These are phyloP conservation scores for Xylaria flabelliformis DNA, from an alignment of 495 filamentous ascomycete genomes.

Conservation along the genomic window DNA sequence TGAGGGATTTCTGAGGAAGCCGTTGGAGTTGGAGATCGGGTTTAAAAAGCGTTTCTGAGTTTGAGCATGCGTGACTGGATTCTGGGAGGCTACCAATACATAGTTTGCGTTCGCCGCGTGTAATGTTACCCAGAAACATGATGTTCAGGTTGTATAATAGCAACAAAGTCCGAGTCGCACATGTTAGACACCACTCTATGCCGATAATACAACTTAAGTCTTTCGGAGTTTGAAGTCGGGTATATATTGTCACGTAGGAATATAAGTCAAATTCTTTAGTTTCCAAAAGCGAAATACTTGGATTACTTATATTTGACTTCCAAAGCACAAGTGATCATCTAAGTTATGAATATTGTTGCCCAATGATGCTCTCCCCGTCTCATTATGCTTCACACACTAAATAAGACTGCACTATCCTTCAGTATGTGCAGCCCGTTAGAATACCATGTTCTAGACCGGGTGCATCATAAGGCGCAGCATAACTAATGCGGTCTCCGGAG, in stretches of 20 bases:
- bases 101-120: background rate
- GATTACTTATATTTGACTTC: background rate
- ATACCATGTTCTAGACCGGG: background rate
- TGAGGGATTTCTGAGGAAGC: conserved; percentile 92
- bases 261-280: background rate
- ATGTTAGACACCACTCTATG: background rate
- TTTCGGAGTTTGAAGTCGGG: background rate
- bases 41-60: conserved; percentile 7
- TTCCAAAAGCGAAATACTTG: background rate
- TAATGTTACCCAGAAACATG: background rate
- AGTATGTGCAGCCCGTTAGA: background rate
- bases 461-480: background rate
- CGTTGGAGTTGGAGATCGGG: conserved; percentile 74
- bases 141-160: background rate
- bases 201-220: background rate
- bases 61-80: background rate
- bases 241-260: background rate
- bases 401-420: background rate
- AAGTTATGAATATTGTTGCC: no score
- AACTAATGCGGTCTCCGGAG: background rate
- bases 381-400: background rate
- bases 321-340: background rate
- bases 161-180: background rate
- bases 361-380: background rate
- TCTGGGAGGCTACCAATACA: background rate